phyloP scores from a whole-genome alignment of 352 stramenopile genomes.

The Pythium phragmiticola region DNA sequence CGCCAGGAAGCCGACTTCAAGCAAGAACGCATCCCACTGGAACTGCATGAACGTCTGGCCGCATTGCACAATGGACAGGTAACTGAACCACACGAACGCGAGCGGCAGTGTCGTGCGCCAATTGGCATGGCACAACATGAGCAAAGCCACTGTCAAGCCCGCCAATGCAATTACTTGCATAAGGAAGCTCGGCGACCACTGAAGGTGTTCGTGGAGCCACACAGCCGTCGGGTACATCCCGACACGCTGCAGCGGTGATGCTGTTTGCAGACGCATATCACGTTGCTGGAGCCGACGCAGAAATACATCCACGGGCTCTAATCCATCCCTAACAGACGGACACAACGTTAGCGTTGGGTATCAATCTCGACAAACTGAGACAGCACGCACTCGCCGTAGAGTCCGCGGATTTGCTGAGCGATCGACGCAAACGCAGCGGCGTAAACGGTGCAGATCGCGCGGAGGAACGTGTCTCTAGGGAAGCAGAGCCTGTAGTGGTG shows the following conservation, averaged over 20 bases:
- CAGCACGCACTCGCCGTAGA: constrained; percentile 64
- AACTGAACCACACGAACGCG: constrained; percentile 52
- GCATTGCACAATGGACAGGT: constrained; percentile 73
- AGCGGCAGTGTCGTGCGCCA: constrained; percentile 40
- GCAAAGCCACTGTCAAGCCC: constrained; percentile 31
- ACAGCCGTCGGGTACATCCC: constrained; percentile 49
- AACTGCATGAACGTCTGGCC: constrained; percentile 90
- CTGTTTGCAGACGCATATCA: constrained; percentile 12
- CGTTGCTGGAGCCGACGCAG: constrained; percentile 36
- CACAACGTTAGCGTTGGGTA: neutral
- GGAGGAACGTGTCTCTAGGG: constrained; percentile 41
- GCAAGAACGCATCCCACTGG: constrained; percentile 92
- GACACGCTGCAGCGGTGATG: constrained; percentile 25
- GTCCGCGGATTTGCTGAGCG: constrained; percentile 72
- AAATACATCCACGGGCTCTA: constrained; percentile 56
- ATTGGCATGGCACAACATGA: constrained; percentile 29
- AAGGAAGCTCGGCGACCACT: constrained; percentile 45
- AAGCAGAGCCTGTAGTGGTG: constrained; percentile 26
- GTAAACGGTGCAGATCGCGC: constrained; percentile 48
- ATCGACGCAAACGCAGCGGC: constrained; percentile 76
- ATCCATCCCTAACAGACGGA: constrained; percentile 36
- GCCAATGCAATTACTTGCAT: constrained; percentile 49
- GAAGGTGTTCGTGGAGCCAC: constrained; percentile 47
- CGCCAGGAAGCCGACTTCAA: constrained; percentile 82
- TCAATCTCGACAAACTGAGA: constrained; percentile 14